phyloP scores from a whole-genome alignment of 2,329 filamentous ascomycete genomes.

The Eutypa lata region DNA sequence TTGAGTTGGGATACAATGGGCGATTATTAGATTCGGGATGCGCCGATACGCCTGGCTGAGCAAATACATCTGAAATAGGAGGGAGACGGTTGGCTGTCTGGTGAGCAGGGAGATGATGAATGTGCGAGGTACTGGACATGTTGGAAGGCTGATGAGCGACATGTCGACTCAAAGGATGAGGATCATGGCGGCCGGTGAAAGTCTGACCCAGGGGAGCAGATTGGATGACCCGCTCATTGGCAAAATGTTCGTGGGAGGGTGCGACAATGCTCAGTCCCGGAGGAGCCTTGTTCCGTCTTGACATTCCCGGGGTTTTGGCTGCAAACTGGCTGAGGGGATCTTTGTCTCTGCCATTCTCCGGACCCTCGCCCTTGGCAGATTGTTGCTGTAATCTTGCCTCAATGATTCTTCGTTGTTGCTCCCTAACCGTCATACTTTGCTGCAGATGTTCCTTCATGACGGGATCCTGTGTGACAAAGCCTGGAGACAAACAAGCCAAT shows the following conservation, averaged over 20 bases:
- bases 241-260: conserved; percentile 87
- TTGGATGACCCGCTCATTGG: conserved; percentile 92
- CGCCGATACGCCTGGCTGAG: conserved; percentile 64
- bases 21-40: conserved; percentile 52
- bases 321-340: conserved; percentile 46
- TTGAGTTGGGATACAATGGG: conserved; percentile 57
- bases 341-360: conserved; percentile 53
- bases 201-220: conserved; percentile 93
- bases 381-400: conserved; percentile 87
- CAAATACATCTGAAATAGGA: conserved; percentile 92
- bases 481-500: conserved; percentile 88
- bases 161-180: conserved; percentile 73
- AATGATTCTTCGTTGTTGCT: conserved; percentile 93
- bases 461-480: conserved; percentile 95
- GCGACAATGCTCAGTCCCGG: conserved; percentile 93
- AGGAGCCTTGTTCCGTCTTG: conserved; percentile 74
- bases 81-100: conserved; percentile 91
- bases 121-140: conserved; percentile 80
- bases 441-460: conserved; percentile 94
- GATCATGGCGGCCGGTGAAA: conserved; percentile 85
- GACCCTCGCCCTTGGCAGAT: conserved; percentile 72
- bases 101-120: conserved; percentile 82
- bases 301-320: conserved; percentile 69
- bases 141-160: conserved; percentile 79
- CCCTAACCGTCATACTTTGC: conserved; percentile 86